phyloP scores from a whole-genome alignment of 306 rosid genomes.

The Arachis stenosperma region DNA sequence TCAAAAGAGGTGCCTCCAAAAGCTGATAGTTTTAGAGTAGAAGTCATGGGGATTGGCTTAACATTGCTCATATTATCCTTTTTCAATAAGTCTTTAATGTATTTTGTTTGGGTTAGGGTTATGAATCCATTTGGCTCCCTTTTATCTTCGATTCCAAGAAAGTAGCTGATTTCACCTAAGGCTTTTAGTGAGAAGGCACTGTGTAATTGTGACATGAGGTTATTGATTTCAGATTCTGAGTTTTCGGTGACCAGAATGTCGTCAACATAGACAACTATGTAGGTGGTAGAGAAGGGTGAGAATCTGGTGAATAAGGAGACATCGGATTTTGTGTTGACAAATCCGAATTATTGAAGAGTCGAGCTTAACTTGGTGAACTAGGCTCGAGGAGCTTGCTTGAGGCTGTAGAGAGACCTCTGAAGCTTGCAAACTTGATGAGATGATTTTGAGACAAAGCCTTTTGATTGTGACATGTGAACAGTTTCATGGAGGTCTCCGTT shows the following conservation, averaged over 20 bases:
- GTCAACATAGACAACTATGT: too few species aligned
- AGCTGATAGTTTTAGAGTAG: background rate
- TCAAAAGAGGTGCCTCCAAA: background rate
- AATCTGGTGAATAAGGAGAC: background rate
- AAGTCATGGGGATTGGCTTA: background rate
- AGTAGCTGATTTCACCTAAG: background rate
- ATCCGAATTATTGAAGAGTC: background rate
- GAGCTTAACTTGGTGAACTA: background rate
- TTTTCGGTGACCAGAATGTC: too few species aligned
- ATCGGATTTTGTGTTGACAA: background rate
- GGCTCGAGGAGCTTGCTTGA: too few species aligned
- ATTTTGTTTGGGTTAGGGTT: too few species aligned
- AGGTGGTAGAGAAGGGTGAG: background rate
- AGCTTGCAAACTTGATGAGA: background rate
- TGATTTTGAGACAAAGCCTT: background rate
- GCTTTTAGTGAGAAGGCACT: background rate
- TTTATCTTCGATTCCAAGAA: too few species aligned
- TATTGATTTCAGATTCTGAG: too few species aligned
- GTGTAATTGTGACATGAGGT: background rate
- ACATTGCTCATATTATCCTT: too few species aligned
- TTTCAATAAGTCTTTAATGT: too few species aligned
- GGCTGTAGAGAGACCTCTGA: background rate
- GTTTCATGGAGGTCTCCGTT: too few species aligned
- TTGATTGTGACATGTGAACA: background rate
- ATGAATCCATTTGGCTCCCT: too few species aligned